phyloP scores from a whole-genome alignment of 2,329 filamentous ascomycete species.

The Apiospora malaysiana region DNA sequence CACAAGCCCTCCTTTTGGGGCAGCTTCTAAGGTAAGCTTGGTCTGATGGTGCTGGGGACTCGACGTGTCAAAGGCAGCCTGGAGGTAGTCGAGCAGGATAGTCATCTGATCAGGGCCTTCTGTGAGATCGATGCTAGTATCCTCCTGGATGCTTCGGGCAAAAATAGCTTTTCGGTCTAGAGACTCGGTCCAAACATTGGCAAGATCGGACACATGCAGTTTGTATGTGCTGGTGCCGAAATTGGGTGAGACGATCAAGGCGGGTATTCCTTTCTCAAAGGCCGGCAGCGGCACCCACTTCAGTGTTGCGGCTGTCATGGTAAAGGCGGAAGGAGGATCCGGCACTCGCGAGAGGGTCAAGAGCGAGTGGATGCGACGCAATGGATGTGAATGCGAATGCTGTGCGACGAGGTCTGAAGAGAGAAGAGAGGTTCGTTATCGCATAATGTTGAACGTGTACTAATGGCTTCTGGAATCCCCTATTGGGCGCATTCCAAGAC shows the following conservation, averaged over 20 bases:
- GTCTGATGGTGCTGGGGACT: slow-evolving; percentile 51
- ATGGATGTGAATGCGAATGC: not conserved
- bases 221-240: slow-evolving; percentile 65
- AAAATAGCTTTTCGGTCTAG: slow-evolving; percentile 68
- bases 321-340: not conserved
- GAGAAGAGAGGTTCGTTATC: not conserved
- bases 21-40: slow-evolving; percentile 49
- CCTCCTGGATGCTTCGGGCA: slow-evolving; percentile 63
- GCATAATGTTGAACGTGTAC: not conserved
- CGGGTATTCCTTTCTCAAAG: slow-evolving; percentile 53
- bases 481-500: not conserved
- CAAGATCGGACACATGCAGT: slow-evolving; percentile 73
- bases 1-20: slow-evolving; percentile 48
- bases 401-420: not conserved
- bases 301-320: not conserved
- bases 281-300: slow-evolving; percentile 56
- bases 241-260: slow-evolving; percentile 66
- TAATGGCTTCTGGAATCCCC: too few relatives aligned
- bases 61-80: slow-evolving; percentile 55
- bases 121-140: slow-evolving; percentile 76
- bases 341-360: not conserved
- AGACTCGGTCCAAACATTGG: slow-evolving; percentile 73
- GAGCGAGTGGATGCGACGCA: not conserved
- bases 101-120: slow-evolving; percentile 67
- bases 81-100: slow-evolving; percentile 70